Evolutionary conservation across 352 stramenopile genomes (phyloP).

Genomic region (Phytophthora niederhauseri): DNA sequence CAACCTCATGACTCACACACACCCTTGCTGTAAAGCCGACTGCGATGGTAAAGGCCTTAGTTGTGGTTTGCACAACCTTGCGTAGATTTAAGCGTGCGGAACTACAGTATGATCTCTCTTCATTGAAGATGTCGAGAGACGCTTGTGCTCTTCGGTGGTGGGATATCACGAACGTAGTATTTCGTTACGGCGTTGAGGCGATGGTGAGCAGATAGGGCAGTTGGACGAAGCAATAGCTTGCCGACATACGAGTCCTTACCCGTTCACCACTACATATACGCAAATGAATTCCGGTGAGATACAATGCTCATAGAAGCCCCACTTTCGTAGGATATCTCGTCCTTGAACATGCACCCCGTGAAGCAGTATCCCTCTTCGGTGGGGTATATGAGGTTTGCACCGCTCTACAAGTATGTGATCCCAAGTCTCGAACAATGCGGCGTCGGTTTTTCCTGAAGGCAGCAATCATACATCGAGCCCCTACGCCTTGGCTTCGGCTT

Average conservation of each 20-base stretch:
- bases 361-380: conserved; percentile 11
- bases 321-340: conserved; percentile 3
- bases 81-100: too few relatives aligned
- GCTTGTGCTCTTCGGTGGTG: not conserved
- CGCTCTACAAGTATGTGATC: conserved; percentile 14
- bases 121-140: not conserved
- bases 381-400: conserved; percentile 12
- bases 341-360: conserved; percentile 8
- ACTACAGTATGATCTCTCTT: not conserved
- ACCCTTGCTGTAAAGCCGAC: not conserved
- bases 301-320: conserved; percentile 6
- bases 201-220: not conserved
- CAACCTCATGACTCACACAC: not conserved
- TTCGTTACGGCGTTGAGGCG: conserved; percentile 17
- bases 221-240: not conserved
- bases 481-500: conserved; percentile 52
- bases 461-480: conserved; percentile 12
- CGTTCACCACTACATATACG: conserved; percentile 16
- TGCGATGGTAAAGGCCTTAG: not conserved
- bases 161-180: conserved; percentile 12
- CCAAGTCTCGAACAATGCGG: conserved; percentile 16
- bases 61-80: not conserved
- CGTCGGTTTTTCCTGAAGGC: conserved; percentile 8
- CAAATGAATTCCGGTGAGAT: conserved; percentile 16
- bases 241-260: conserved; percentile 2